Conservation (phyloP, 2,329 filamentous ascomycete species). For the Calonectria pteridis region DNA sequence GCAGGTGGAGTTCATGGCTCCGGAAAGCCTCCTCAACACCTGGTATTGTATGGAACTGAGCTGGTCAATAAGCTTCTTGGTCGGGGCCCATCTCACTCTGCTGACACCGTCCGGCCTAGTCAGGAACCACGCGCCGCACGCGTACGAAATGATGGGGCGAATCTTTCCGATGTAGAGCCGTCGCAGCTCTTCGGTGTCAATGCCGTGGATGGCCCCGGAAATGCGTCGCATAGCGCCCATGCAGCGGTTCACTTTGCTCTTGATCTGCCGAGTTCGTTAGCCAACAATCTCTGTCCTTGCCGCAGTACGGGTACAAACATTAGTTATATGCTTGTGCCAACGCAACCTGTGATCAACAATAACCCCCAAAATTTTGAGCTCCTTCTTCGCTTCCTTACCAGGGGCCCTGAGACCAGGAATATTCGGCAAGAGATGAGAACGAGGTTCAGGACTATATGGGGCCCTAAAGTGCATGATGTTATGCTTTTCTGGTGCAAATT, state of each 20-base stretch:
- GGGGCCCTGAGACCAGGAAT: not conserved
- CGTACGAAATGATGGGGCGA: not conserved
- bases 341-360: not conserved
- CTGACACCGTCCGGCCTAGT: not conserved
- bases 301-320: not conserved
- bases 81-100: not conserved
- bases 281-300: not conserved
- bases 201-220: not conserved
- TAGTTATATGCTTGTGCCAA: not conserved
- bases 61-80: not conserved
- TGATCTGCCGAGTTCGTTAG: not conserved
- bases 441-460: too few relatives aligned
- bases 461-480: too few relatives aligned
- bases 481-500: not conserved
- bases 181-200: not conserved
- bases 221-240: not conserved
- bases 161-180: not conserved
- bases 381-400: not conserved
- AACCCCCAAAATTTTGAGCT: not conserved
- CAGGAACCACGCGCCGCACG: not conserved
- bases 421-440: too few relatives aligned
- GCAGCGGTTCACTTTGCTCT: not conserved
- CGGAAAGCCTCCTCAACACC: not conserved
- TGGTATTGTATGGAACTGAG: not conserved
- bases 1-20: not conserved